These are phyloP conservation scores for Apiotrichum brassicae DNA, from an alignment of 1,284 basidiomycete genomes.

Conservation along the genomic window DNA sequence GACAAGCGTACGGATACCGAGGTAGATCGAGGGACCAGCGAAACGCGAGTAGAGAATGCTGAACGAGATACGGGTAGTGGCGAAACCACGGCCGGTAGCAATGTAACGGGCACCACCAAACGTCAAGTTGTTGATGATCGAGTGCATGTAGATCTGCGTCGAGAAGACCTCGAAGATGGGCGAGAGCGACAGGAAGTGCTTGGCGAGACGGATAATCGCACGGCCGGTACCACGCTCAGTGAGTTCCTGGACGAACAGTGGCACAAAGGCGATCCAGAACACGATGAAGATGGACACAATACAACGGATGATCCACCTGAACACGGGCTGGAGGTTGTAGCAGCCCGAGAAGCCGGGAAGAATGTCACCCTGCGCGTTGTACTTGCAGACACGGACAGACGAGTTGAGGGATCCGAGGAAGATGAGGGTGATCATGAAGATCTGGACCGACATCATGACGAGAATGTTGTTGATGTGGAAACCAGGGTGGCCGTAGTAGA, in stretches of 20 bases:
- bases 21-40: slow-evolving; percentile 91
- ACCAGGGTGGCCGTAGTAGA: slow-evolving; percentile 98
- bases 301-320: slow-evolving; percentile 86
- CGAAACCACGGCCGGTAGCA: slow-evolving; percentile 97
- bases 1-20: slow-evolving; percentile 83
- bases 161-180: slow-evolving; percentile 93
- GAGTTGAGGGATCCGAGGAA: slow-evolving; percentile 87
- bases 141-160: slow-evolving; percentile 93
- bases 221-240: slow-evolving; percentile 85
- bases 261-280: slow-evolving; percentile 90
- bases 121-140: slow-evolving; percentile 86
- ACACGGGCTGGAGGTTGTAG: slow-evolving; percentile 83
- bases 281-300: slow-evolving; percentile 95
- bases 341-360: slow-evolving; percentile 72
- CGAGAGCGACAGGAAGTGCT: slow-evolving; percentile 88
- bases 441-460: slow-evolving; percentile 87
- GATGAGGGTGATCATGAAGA: slow-evolving; percentile 81
- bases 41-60: slow-evolving; percentile 91
- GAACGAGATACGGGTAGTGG: slow-evolving; percentile 87
- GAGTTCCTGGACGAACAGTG: slow-evolving; percentile 89
- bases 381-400: slow-evolving; percentile 68
- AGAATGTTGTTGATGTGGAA: slow-evolving; percentile 99
- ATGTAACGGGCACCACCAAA: slow-evolving; percentile 96
- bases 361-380: slow-evolving; percentile 63
- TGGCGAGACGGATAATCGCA: slow-evolving; percentile 78